phyloP scores from a whole-genome alignment of 2,329 filamentous ascomycete species.

The Uncinocarpus reesii region DNA sequence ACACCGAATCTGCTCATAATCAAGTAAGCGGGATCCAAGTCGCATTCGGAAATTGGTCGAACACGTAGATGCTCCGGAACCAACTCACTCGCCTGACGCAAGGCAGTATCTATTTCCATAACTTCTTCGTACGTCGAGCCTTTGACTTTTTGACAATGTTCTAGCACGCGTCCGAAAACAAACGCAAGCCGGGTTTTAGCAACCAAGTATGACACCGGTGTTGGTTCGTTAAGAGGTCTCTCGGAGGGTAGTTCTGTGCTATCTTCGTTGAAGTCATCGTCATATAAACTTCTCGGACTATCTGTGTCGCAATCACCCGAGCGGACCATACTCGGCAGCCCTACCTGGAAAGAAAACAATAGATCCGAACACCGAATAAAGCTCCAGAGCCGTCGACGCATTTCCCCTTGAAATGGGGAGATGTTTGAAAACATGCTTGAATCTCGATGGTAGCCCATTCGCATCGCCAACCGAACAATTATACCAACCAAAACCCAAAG shows the following conservation, averaged over 20 bases:
- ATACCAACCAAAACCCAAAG: constrained; percentile 52
- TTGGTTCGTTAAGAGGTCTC: constrained; percentile 50
- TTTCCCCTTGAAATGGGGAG: constrained; percentile 52
- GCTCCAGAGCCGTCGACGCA: constrained; percentile 41
- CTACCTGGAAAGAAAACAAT: constrained; percentile 56
- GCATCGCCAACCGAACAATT: constrained; percentile 53
- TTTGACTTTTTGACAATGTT: constrained; percentile 34
- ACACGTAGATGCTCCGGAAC: constrained; percentile 73
- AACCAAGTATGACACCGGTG: constrained; percentile 43
- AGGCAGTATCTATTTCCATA: constrained; percentile 49
- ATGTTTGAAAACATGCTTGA: constrained; percentile 50
- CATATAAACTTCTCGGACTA: constrained; percentile 52
- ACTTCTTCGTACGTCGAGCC: constrained; percentile 49
- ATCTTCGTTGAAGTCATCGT: constrained; percentile 54
- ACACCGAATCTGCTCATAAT: constrained; percentile 72
- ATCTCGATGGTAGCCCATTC: constrained; percentile 56
- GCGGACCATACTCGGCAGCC: constrained; percentile 56
- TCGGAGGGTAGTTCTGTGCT: constrained; percentile 46
- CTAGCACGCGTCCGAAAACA: constrained; percentile 37
- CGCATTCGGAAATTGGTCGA: constrained; percentile 61
- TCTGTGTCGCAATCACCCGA: constrained; percentile 54
- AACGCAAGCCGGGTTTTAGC: constrained; percentile 36
- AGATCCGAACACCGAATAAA: constrained; percentile 51
- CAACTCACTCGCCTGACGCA: constrained; percentile 50
- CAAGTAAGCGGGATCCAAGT: constrained; percentile 55